phyloP scores from a whole-genome alignment of 805 yeast genomes.

The Metschnikowia dekortorum region DNA sequence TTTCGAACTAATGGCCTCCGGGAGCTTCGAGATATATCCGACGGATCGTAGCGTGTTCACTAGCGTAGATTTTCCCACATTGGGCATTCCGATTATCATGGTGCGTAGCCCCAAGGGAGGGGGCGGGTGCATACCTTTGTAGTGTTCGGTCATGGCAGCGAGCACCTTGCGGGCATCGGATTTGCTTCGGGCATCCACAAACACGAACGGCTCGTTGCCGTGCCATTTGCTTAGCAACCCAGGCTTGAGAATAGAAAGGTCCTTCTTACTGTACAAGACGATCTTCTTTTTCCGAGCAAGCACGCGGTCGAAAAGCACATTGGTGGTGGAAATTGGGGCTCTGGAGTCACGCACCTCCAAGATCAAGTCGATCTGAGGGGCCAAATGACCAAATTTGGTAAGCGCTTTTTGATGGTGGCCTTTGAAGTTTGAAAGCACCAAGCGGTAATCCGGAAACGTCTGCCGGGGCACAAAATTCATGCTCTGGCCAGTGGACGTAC shows the following conservation, averaged over 20 bases:
- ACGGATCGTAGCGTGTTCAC: conserved; percentile 65
- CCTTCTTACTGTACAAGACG: conserved; percentile 77
- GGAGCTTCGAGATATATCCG: conserved; percentile 25
- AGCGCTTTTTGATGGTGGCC: conserved; percentile 89
- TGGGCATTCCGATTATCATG: conserved; percentile 91
- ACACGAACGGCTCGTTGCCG: conserved; percentile 32
- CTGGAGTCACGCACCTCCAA: conserved; percentile 85
- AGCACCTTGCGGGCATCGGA: conserved; percentile 50
- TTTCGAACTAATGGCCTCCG: conserved; percentile 29
- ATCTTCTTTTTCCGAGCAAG: conserved; percentile 52
- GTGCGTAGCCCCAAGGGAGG: conserved; percentile 82
- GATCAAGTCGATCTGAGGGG: conserved; percentile 78
- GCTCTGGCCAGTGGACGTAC: background rate
- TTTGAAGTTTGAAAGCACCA: conserved; percentile 73
- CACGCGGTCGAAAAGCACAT: conserved; percentile 68
- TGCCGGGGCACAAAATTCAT: conserved; percentile 61
- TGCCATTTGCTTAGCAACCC: conserved; percentile 34
- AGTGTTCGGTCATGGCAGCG: conserved; percentile 43
- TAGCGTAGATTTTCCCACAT: conserved; percentile 91
- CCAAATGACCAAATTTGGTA: conserved; percentile 55
- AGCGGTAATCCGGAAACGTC: conserved; percentile 68
- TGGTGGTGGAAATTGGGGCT: conserved; percentile 82
- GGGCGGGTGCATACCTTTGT: conserved; percentile 49
- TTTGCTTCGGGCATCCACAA: conserved; percentile 54
- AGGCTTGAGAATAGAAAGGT: conserved; percentile 47